These are phyloP conservation scores for Xylariaceae sp. DNA, from an alignment of 2,329 filamentous ascomycete genomes.

Conservation along the genomic window DNA sequence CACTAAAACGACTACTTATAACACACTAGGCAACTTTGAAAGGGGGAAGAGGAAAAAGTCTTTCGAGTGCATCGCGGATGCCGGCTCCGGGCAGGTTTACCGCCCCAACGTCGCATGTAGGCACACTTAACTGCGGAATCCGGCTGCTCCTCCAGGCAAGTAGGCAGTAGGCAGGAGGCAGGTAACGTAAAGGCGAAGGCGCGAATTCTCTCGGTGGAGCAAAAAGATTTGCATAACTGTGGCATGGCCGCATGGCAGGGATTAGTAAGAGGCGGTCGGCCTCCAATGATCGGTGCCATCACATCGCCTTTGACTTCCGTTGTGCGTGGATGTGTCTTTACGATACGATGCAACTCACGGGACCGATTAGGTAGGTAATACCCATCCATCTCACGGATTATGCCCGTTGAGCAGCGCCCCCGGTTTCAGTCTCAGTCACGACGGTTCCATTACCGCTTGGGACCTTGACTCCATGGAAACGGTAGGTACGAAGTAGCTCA, in stretches of 20 bases:
- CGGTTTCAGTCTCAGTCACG: too few species aligned
- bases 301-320: neutral
- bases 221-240: neutral
- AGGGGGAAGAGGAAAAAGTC: neutral
- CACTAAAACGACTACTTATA: neutral
- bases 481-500: too few species aligned
- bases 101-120: neutral
- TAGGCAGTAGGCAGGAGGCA: too few species aligned
- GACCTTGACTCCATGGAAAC: too few species aligned
- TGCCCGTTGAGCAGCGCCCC: too few species aligned
- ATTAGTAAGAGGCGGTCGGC: neutral
- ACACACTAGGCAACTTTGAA: neutral
- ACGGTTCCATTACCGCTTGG: too few species aligned
- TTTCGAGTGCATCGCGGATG: neutral
- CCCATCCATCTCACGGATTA: too few species aligned
- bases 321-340: neutral
- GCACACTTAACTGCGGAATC: too few species aligned
- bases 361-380: too few species aligned
- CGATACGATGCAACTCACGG: neutral
- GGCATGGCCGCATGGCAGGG: neutral
- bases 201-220: conserved; percentile 7
- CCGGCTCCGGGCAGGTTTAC: neutral
- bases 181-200: conserved; percentile 5
- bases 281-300: conserved; percentile 5
- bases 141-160: too few species aligned